Evolutionary conservation across 2,329 filamentous ascomycete species (phyloP), one percentile per base, ranked within the genome.

Genomic region (Proliferodiscus dingleyae): DNA sequence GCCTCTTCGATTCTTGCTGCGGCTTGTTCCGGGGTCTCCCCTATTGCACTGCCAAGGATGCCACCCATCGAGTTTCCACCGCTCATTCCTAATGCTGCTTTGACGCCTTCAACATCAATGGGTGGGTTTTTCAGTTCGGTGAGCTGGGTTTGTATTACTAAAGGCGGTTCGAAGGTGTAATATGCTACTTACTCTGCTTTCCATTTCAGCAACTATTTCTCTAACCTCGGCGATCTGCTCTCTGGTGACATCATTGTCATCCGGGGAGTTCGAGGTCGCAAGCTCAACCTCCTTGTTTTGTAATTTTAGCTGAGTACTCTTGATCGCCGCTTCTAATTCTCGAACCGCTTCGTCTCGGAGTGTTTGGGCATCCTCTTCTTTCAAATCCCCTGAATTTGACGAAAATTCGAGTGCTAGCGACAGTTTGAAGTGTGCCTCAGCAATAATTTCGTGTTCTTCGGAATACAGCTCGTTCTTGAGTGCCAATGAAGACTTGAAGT

Each of bases 391-490:
- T 26, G 42, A 37, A 15, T 52, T 51, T 55, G 89, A 93, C 3
- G 88, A 88, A 58, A 97, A 97, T 63, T 98, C 93, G 22, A 98
- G 77, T 0, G 93, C 93, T 13, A 98, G 78, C 0, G 91, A 95
- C 21, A 98, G 82, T 69, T 96, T 97, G 73, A 87, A 98, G 70
- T 98, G 89, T 13, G 88, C 91, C 71, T 98, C 93, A 33, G 93
- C 91, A 46, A 97, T 78, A 41, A 94, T 77, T 57, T 89, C 86
- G 11, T 87, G 89, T 51, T 94, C 88, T 40, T 84, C 75, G 0
- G 87, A 77, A 62, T 88, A 89, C 2, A 97, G 75, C 41, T 85
- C 77, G 57, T 87, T 70, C 68, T 94, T 94, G 60, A 94, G 79
- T 32, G 78, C 78, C 39, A 97, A 78, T 1, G 89, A 83, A 11